Evolutionary conservation across 2,329 filamentous ascomycete species (phyloP), one percentile per base, ranked within the genome.

Genomic region (Furcasterigmium furcatum): DNA sequence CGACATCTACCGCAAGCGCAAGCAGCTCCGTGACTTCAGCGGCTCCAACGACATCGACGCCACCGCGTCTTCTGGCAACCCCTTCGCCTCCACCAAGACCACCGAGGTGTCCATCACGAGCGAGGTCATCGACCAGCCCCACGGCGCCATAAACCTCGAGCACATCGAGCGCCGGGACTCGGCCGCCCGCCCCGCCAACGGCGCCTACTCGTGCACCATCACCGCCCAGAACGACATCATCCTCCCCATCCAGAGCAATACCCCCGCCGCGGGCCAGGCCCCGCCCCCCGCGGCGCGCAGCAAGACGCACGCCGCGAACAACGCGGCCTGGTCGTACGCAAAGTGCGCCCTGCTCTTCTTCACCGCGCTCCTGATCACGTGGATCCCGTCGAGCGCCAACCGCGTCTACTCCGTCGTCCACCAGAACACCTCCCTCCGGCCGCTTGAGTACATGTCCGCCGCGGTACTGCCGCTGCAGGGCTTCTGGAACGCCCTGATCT

Each of bases 401-500:
- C 77, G 89, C 9, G 77, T 91, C 14, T 91, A 87, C 64, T 81
- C 81, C 4, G 71, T 91, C 14, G 72, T 82, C 9, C 71, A 85
- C 56, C 68, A 74, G 0, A 65, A 76, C 21, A 47, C 73, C 4
- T 65, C 76, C 1, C 76, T 72, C 8, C 74, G 83, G 22, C 69
- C 74, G 0, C 76, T 94, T 20, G 82, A 88, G 55, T 82, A 86
- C 52, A 78, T 84, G 52, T 84, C 85, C 19, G 82, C 86, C 0
- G 76, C 89, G 34, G 88, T 94, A 1, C 74, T 95, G 9, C 88
- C 89, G 0, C 74, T 91, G 0, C 89, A 95, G 60, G 89, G 89
- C 0, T 87, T 91, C 57, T 94, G 88, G 88, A 95, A 95, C 61
- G 80, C 84, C 16, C 63, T 87, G 47, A 89, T 95, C 53, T 95